These are phyloP conservation scores for Akanthomyces uredinophilus DNA, from an alignment of 2,329 filamentous ascomycete species.

Conservation along the genomic window DNA sequence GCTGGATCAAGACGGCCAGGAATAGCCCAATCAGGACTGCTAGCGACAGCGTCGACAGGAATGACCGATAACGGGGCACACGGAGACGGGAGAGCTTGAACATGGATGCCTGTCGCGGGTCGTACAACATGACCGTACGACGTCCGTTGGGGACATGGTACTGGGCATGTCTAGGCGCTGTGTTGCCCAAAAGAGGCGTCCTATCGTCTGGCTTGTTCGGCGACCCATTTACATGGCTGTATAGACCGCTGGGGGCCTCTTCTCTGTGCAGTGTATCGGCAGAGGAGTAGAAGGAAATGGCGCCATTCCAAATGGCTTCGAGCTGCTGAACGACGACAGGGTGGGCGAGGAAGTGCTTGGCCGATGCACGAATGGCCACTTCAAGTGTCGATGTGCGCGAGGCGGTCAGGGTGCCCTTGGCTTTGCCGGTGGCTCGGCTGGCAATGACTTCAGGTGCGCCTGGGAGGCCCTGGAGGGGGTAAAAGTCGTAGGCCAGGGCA, in stretches of 20 bases:
- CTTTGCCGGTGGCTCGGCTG: constrained; percentile 31
- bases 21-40: constrained; percentile 81
- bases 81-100: constrained; percentile 88
- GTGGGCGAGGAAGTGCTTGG: constrained; percentile 88
- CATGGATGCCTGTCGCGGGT: constrained; percentile 81
- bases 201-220: constrained; percentile 36
- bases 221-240: constrained; percentile 22
- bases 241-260: constrained; percentile 24
- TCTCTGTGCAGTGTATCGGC: constrained; percentile 78
- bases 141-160: constrained; percentile 44
- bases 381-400: constrained; percentile 86
- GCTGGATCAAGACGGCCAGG: constrained; percentile 70
- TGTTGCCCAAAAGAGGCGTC: constrained; percentile 46
- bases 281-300: constrained; percentile 87
- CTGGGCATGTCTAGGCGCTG: constrained; percentile 26
- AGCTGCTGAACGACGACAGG: constrained; percentile 89
- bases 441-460: constrained; percentile 33
- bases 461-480: constrained; percentile 77
- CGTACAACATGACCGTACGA: constrained; percentile 80
- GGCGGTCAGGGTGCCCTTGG: constrained; percentile 48
- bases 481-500: constrained; percentile 90
- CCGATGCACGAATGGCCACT: constrained; percentile 85
- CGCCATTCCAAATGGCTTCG: constrained; percentile 96
- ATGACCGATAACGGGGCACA: constrained; percentile 85
- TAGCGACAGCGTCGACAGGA: constrained; percentile 83